These are phyloP conservation scores for Aegilops bicornis DNA, from an alignment of 176 grass and related monocot genomes.

Conservation along the genomic window DNA sequence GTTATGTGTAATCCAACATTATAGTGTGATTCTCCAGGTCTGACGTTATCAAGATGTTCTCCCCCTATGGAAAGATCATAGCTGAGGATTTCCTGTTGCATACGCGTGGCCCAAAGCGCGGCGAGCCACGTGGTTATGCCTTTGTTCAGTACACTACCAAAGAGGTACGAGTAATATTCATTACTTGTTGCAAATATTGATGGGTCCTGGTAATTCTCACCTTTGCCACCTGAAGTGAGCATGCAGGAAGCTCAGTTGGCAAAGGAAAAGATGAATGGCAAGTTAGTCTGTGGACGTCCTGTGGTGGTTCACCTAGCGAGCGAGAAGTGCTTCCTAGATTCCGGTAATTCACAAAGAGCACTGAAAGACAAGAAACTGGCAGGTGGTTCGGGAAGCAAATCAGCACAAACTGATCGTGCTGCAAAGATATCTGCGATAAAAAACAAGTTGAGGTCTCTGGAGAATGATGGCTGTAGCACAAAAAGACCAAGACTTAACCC, in stretches of 20 bases:
- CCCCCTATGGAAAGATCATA: conserved; percentile 73
- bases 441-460: conserved; percentile 74
- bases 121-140: conserved; percentile 85
- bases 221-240: conserved; percentile 84
- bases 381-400: conserved; percentile 43
- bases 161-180: conserved; percentile 65
- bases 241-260: conserved; percentile 88
- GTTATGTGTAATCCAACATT: not conserved
- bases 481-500: conserved; percentile 66
- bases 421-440: conserved; percentile 89
- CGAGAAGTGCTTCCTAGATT: conserved; percentile 55
- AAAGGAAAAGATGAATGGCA: conserved; percentile 90
- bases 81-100: conserved; percentile 84
- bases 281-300: conserved; percentile 61
- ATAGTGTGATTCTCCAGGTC: conserved; percentile 44
- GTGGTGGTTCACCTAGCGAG: conserved; percentile 82
- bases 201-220: conserved; percentile 49
- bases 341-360: not conserved
- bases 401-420: conserved; percentile 42
- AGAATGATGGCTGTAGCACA: conserved; percentile 52
- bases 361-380: conserved; percentile 39
- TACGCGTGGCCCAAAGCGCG: conserved; percentile 75
- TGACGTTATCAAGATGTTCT: conserved; percentile 89
- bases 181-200: conserved; percentile 9
- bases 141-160: conserved; percentile 91